phyloP scores from a whole-genome alignment of 805 yeast genomes.

The Lipomyces anomalus region DNA sequence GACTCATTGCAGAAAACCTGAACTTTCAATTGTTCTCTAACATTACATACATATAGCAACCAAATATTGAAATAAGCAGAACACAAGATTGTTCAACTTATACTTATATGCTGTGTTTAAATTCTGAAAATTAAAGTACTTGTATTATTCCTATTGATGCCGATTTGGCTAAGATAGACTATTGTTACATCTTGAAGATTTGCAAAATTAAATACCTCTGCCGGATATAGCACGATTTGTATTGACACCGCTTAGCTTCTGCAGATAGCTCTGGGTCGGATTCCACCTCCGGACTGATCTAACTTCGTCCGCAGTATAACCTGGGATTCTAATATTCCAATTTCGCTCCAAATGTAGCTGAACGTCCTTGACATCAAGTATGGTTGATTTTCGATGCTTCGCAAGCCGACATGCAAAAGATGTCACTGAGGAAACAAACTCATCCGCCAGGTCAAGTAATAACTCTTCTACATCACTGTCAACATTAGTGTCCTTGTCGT shows the following conservation, averaged over 20 bases:
- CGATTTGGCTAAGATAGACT: no score
- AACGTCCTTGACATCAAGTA: constrained; percentile 80
- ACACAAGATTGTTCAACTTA: no score
- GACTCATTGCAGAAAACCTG: no score
- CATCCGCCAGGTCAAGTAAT: constrained; percentile 88
- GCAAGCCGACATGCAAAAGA: constrained; percentile 92
- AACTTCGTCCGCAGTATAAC: constrained; percentile 86
- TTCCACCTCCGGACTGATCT: constrained; percentile 43
- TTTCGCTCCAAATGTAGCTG: constrained; percentile 86
- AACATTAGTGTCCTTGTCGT: constrained; percentile 81
- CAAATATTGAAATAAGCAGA: no score
- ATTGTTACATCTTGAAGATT: no score
- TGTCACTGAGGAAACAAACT: constrained; percentile 85
- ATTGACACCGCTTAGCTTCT: constrained; percentile 32
- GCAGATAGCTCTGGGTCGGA: constrained; percentile 38
- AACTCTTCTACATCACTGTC: constrained; percentile 96
- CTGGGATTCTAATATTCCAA: constrained; percentile 94
- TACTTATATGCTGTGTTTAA: no score
- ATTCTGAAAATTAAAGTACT: no score
- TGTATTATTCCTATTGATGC: no score
- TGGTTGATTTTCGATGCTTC: constrained; percentile 84
- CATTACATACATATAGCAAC: no score
- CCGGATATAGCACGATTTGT: constrained; percentile 23
- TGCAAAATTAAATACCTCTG: no score
- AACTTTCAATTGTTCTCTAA: no score